Evolutionary conservation across 2,329 filamentous ascomycete genomes (phyloP), one percentile per base, ranked within the genome.

Genomic region (Xylariales sp.): DNA sequence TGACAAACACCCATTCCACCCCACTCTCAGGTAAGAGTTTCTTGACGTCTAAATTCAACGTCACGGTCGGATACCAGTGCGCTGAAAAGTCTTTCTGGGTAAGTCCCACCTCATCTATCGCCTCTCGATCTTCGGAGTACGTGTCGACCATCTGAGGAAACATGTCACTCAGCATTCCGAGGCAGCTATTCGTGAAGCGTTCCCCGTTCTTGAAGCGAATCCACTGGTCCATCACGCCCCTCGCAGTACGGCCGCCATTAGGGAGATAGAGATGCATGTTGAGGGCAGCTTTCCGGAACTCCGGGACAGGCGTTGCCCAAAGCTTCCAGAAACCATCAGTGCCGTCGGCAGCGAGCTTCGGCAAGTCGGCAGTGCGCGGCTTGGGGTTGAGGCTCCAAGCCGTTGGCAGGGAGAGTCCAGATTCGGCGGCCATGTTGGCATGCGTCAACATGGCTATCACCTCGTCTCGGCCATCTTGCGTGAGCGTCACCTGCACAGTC

Each of bases 1-100:
- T 70, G 27, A 75, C 70, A 55, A 80, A 84, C 43, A 88, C 56
- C 76, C 80, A 87, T 55, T 84, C 78, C 2, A 78, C 76, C 1
- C 84, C 83, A 42, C 76, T 71, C 22, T 65, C 63, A 1, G 83
- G 83, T 38, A 87, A 56, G n/a, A 69, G 59, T 57, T 85, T 86
- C 68, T 87, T 88, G 40, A 87, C 65, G 51, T 88, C 84, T 29
- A 88, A 54, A 59, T 84, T 86, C 50, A 87, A 57, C 38, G 80
- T 59, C 21, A 87, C 57, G 2, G 83, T 87, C 7, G 81, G 80
- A 59, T 82, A 84, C 81, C 81, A 85, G 22, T 40, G 38, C 18
- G 11, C n/a, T 5, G 29, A 21, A 15, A 40, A 16, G 20, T 32
- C 16, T 18, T 19, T 33, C 22, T 40, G 11, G n/a, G 28, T 22